Evolutionary conservation across 768 basidiomycete genomes (phyloP), one percentile per base, ranked within the genome.

Genomic region (Leccinum variicolor): DNA sequence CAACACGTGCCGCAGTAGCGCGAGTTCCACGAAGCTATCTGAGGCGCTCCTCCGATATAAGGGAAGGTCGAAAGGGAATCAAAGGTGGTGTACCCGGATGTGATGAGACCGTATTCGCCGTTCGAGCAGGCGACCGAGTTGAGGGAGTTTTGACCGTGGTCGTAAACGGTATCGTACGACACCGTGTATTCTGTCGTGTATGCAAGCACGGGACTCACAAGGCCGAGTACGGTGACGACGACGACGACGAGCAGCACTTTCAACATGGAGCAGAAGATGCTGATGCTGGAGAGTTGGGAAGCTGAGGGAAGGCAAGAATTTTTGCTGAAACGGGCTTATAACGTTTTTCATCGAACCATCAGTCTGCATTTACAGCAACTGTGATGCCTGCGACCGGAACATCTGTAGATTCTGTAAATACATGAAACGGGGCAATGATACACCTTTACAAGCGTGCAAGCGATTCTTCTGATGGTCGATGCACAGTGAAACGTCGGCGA

Each of bases 1-100:
- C 84, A 88, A 70, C 87, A 88, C 25, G 78, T 77, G 2, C 84
- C 84, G 62, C 86, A 88, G 46, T 74, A 71, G 2, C 68, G 58
- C 1, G 83, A 85, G 66, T 82, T 76, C 70, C 73, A 86, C 26
- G 77, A 79, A 6, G 68, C 69, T 55, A 87, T 73, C 36, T 77
- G 82, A 15, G 75, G 73, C 1, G 77, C 81, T 1, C 81, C 85
- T 29, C 84, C 85, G 63, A 88, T 83, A 68, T 74, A 66, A 1
- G 86, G 84, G 75, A 85, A 89, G 48, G 70, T 72, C 2, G 85
- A 84, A 28, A 88, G 68, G 36, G 73, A 71, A 14, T 73, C 76
- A 52, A 86, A 81, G 36, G 78, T 84, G 4, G 70, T 75, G 70
- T 75, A 86, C 25, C 65, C 76, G 19, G 49, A 69, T 14, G 76